Evolutionary conservation across 306 rosid species (phyloP), one percentile per base, ranked within the genome.

Genomic region (Pterocarpus santalinus): DNA sequence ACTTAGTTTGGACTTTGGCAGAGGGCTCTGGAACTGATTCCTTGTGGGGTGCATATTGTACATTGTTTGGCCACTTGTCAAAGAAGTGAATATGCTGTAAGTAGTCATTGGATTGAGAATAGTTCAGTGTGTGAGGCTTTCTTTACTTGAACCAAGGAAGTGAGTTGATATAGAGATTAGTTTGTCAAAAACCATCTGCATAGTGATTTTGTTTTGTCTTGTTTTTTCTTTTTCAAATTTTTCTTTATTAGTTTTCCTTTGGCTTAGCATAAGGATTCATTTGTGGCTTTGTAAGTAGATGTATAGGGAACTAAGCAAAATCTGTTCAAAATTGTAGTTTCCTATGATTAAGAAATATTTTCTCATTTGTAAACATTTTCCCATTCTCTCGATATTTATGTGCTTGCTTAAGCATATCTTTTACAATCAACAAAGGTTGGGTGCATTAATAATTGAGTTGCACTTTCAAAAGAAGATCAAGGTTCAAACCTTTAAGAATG

Each of bases 241-340:
- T 22, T 6, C 51, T 65, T 39, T 3, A 52, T 35, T 66, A 33
- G 58, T 53, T 47, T n/a, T 15, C 10, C 44, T 67, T 61, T 77
- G 75, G 69, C 28, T 75, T 64, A 58, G 84, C 33, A 63, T 53
- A 44, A 36, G 6, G 30, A 63, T 62, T 73, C 63, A 73, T 69
- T 64, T 53, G 53, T 68, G 67, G 65, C 28, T 46, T 73, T 76
- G 88, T 75, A 76, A 85, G 75, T 60, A 53, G 68, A 70, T 80
- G 83, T 82, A 73, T 68, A 89, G 84, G 80, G 81, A 83, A 70
- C 85, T 65, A 76, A 76, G 66, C 63, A 65, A 58, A 58, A 55
- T 65, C 12, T 52, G 46, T 53, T 80, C 57, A 32, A 22, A 44
- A 15, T 69, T 86, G 63, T 69, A 46, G 81, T 73, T 77, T 81